Evolutionary conservation across 345 rosid genomes (phyloP).

Genomic region (Leavenworthia alabamica): DNA sequence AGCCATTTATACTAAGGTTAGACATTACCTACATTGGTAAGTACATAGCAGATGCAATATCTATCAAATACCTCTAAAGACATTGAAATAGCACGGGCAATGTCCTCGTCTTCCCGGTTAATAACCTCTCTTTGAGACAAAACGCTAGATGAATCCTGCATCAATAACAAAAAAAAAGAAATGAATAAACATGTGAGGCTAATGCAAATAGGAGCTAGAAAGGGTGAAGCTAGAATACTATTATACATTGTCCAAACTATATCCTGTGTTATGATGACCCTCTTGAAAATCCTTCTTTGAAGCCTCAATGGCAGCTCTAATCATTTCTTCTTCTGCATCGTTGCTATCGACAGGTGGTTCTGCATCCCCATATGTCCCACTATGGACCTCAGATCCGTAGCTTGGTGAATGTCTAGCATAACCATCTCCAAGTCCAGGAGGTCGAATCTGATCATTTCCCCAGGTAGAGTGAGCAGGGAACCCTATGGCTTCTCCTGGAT

Average conservation of each 20-base stretch:
- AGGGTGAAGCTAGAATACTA: neutral
- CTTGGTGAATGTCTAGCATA: slow-evolving; percentile 27
- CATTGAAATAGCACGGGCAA: slow-evolving; percentile 64
- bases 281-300: slow-evolving; percentile 51
- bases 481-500: slow-evolving; percentile 36
- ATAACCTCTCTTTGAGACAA: slow-evolving; percentile 34
- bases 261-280: slow-evolving; percentile 12
- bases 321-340: slow-evolving; percentile 65
- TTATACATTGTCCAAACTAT: slow-evolving; percentile 16
- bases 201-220: neutral
- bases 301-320: slow-evolving; percentile 74
- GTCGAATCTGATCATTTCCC: slow-evolving; percentile 35
- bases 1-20: slow-evolving; percentile 21
- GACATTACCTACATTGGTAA: slow-evolving; percentile 11
- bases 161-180: neutral
- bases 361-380: slow-evolving; percentile 31
- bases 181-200: neutral
- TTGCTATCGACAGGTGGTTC: slow-evolving; percentile 23
- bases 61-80: slow-evolving; percentile 57
- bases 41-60: slow-evolving; percentile 10
- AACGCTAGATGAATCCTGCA: slow-evolving; percentile 43
- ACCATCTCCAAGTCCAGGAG: slow-evolving; percentile 32
- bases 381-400: slow-evolving; percentile 29
- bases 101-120: slow-evolving; percentile 57
- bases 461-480: slow-evolving; percentile 27